phyloP scores from a whole-genome alignment of 805 yeast genomes.

The Candida pini region DNA sequence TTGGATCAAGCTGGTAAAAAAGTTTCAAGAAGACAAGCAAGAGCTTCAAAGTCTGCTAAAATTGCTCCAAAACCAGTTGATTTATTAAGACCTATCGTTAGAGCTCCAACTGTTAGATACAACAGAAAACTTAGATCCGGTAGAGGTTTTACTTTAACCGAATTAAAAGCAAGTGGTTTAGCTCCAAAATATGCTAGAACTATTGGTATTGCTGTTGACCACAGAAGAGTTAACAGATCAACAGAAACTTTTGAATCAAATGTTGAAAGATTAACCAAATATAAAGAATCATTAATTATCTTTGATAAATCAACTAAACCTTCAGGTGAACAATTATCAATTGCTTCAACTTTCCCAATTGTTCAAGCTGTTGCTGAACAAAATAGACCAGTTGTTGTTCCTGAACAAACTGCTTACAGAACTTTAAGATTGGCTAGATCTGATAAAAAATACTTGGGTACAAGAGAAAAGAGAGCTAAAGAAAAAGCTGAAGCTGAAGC shows the following conservation, averaged over 20 bases:
- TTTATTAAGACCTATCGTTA: conserved; percentile 92
- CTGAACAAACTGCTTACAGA: conserved; percentile 74
- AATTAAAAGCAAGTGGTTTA: conserved; percentile 96
- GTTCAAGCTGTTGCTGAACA: conserved; percentile 68
- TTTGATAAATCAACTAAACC: conserved; percentile 85
- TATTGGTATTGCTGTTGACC: conserved; percentile 97
- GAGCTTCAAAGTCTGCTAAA: conserved; percentile 90
- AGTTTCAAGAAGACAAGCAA: conserved; percentile 91
- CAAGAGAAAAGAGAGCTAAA: conserved; percentile 95
- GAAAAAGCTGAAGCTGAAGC: conserved; percentile 99
- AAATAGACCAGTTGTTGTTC: conserved; percentile 85
- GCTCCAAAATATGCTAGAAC: conserved; percentile 95
- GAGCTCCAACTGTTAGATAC: conserved; percentile 98
- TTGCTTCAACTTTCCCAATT: conserved; percentile 86
- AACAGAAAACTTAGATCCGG: conserved; percentile 99
- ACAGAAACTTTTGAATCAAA: conserved; percentile 91
- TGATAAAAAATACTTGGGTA: conserved; percentile 89
- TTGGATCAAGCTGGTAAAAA: conserved; percentile 99
- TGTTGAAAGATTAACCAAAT: conserved; percentile 95
- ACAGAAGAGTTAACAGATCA: conserved; percentile 98
- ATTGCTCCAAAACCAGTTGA: conserved; percentile 98
- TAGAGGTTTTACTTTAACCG: conserved; percentile 98
- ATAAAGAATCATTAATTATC: conserved; percentile 91
- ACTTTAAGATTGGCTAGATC: conserved; percentile 95
- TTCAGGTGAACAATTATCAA: conserved; percentile 74